Conservation (phyloP, 352 stramenopile species). For the Plasmopara viticola region DNA sequence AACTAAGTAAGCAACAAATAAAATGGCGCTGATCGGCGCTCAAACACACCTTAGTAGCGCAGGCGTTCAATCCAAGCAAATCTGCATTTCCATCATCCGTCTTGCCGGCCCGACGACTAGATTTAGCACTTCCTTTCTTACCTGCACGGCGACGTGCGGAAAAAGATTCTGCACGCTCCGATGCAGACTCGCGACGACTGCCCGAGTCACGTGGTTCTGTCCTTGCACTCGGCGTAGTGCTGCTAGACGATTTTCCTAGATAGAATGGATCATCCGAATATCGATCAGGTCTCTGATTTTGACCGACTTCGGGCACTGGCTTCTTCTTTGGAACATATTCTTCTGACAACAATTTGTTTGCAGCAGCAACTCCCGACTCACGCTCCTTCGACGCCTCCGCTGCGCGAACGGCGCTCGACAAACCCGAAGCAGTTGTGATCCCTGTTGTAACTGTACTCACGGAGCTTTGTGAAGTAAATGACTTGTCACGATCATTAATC, state of each 20-base stretch:
- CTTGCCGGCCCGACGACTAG: slow-evolving; percentile 35
- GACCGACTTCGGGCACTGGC: slow-evolving; percentile 13
- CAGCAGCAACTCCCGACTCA: slow-evolving; percentile 52
- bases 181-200: slow-evolving; percentile 24
- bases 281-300: slow-evolving; percentile 40
- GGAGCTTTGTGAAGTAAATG: slow-evolving; percentile 62
- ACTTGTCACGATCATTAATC: slow-evolving; percentile 76
- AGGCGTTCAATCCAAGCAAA: slow-evolving; percentile 49
- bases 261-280: slow-evolving; percentile 81
- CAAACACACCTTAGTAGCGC: slow-evolving; percentile 27
- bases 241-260: slow-evolving; percentile 38
- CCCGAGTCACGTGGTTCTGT: slow-evolving; percentile 27
- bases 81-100: slow-evolving; percentile 52
- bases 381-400: slow-evolving; percentile 61
- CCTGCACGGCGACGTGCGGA: slow-evolving; percentile 59
- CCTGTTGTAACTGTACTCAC: slow-evolving; percentile 54
- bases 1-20: slow-evolving; percentile 10
- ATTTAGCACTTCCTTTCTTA: slow-evolving; percentile 55
- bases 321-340: slow-evolving; percentile 71
- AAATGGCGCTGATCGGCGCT: not conserved
- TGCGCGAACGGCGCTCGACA: slow-evolving; percentile 58
- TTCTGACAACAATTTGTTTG: slow-evolving; percentile 75
- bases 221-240: slow-evolving; percentile 39
- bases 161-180: slow-evolving; percentile 59
- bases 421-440: slow-evolving; percentile 55